Evolutionary conservation across 768 basidiomycete species (phyloP), one percentile per base, ranked within the genome.

Genomic region (Tylopilus sp.): DNA sequence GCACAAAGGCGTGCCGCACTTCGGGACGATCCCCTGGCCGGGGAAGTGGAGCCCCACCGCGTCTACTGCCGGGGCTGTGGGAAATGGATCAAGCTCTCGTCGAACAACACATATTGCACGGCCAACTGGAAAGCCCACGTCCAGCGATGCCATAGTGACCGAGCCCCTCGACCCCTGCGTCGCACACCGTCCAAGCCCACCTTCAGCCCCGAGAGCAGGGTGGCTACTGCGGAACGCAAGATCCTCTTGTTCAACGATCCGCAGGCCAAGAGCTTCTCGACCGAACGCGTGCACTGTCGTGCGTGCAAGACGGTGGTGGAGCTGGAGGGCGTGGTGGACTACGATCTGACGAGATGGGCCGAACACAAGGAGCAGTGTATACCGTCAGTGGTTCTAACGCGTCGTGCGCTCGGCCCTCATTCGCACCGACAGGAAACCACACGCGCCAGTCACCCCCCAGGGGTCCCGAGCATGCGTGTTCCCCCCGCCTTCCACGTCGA

Each of bases 151-250:
- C 64, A 68, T 28, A 73, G 74, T 52, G 66, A 68, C 5, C 61
- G 72, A 78, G 81, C 34, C 22, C 37, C 33, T 21, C 54, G 36
- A 72, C 66, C 47, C 45, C 14, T 48, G 12, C 60, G 55, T 9
- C 50, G 36, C 6, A 52, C 58, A 14, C 62, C 64, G 4, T 57
- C 61, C 48, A 62, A 54, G 41, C 45, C 57, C 22, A 53, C 0
- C 33, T 59, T 55, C 47, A 83, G 82, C 46, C 84, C 83, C 7
- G 78, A 76, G 58, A 79, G 78, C 51, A 78, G 83, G 28, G 80
- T 86, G 33, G 80, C 83, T 9, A 77, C 80, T 17, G 79, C 83
- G 16, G 82, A 86, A 57, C 76, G 86, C 52, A 84, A 81, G 68
- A 67, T 87, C 31, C 68, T 71, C 48, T 68, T 89, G 53, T 74